Conservation (phyloP, 768 basidiomycete genomes). For the Rossbeevera mucosa region DNA sequence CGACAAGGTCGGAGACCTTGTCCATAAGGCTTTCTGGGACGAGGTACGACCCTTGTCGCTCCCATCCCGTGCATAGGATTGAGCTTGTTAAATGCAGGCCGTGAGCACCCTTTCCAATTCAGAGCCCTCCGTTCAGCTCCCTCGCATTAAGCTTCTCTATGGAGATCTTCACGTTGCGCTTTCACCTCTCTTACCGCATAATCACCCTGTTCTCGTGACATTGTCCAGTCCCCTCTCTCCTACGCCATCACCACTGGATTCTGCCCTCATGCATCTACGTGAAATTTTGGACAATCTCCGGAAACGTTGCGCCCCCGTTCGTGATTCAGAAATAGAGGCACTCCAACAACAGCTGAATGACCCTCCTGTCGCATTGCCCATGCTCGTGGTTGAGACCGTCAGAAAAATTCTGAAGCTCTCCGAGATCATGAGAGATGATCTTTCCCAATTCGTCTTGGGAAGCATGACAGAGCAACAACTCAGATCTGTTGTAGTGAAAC, state of each 20-base stretch:
- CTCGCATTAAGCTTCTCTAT: slow-evolving; percentile 55
- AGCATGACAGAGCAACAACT: slow-evolving; percentile 64
- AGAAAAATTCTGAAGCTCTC: slow-evolving; percentile 48
- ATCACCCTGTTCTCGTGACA: slow-evolving; percentile 45
- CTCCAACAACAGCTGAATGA: slow-evolving; percentile 37
- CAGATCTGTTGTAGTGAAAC: slow-evolving; percentile 40
- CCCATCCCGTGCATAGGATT: slow-evolving; percentile 10
- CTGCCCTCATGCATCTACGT: slow-evolving; percentile 48
- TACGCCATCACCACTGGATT: slow-evolving; percentile 61
- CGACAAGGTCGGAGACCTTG: slow-evolving; percentile 42
- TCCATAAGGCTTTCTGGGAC: slow-evolving; percentile 70
- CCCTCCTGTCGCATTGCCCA: slow-evolving; percentile 37
- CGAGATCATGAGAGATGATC: slow-evolving; percentile 64
- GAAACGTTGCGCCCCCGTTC: slow-evolving; percentile 62
- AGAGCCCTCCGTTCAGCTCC: slow-evolving; percentile 54
- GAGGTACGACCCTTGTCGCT: slow-evolving; percentile 43
- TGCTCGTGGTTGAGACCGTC: slow-evolving; percentile 43
- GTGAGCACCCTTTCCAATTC: slow-evolving; percentile 50
- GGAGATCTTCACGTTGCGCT: slow-evolving; percentile 49
- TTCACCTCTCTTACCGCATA: slow-evolving; percentile 52
- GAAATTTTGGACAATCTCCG: slow-evolving; percentile 50
- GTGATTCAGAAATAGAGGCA: slow-evolving; percentile 51
- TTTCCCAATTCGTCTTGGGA: slow-evolving; percentile 61
- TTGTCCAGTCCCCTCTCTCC: slow-evolving; percentile 61
- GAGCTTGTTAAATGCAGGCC: slow-evolving; percentile 45